These are phyloP conservation scores for Bisporella sp. DNA, from an alignment of 2,329 filamentous ascomycete genomes.

Conservation along the genomic window DNA sequence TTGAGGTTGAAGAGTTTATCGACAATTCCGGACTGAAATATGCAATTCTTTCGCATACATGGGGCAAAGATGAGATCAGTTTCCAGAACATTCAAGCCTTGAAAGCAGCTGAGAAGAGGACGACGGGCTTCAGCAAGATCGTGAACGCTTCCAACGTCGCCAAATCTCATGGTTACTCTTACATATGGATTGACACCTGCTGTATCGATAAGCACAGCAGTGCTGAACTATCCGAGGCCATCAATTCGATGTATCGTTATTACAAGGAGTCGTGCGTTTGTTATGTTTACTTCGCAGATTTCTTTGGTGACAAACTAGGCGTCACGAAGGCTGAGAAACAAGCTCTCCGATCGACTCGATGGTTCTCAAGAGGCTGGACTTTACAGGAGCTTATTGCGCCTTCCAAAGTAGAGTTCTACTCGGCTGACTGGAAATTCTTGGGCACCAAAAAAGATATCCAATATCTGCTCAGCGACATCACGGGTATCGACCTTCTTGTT, in stretches of 20 bases:
- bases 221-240: no score
- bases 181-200: no score
- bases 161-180: no score
- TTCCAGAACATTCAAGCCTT: no score
- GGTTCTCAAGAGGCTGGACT: background rate
- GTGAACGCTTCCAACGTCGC: no score
- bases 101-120: no score
- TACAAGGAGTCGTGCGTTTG: background rate
- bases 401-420: constrained; percentile 3
- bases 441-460: constrained; percentile 2
- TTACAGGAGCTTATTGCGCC: constrained; percentile 9
- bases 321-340: background rate
- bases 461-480: constrained; percentile 1
- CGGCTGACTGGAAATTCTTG: constrained; percentile 1
- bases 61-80: no score
- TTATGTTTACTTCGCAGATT: background rate
- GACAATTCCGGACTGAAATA: no score
- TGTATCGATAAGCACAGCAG: no score
- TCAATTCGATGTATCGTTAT: background rate
- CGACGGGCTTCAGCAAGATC: no score
- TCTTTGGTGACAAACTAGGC: background rate
- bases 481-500: constrained; percentile 1
- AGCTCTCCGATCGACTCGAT: background rate
- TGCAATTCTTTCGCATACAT: no score
- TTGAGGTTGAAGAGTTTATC: no score